Conservation (phyloP, 176 grass and related monocot species). For the Puccinellia tenuiflora region DNA sequence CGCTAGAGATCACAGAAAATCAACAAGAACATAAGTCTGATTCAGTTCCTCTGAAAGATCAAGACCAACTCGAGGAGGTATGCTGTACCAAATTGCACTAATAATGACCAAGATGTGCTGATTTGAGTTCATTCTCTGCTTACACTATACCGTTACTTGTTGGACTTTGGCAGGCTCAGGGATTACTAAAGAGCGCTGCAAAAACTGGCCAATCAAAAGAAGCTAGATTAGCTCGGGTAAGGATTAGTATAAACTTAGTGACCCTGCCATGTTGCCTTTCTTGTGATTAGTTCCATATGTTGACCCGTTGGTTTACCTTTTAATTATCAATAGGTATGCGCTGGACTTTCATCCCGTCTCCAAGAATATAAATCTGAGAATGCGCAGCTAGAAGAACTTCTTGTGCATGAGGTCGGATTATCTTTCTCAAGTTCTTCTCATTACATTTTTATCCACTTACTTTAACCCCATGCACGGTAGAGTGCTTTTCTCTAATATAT, state of each 20-base stretch:
- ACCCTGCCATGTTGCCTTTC: conserved; percentile 11
- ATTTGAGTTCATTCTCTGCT: conserved; percentile 12
- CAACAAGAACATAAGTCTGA: conserved; percentile 57
- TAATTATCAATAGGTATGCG: conserved; percentile 67
- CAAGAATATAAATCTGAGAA: conserved; percentile 99
- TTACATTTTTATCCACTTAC: conserved; percentile 9
- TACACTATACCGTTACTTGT: conserved; percentile 16
- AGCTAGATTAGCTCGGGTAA: conserved; percentile 98
- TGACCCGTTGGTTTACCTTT: conserved; percentile 12
- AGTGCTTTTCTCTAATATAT: conserved; percentile 8
- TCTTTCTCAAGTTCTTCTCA: background rate
- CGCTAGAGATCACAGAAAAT: conserved; percentile 33
- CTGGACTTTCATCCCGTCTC: conserved; percentile 93
- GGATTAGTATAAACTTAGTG: conserved; percentile 24
- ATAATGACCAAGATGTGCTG: conserved; percentile 19
- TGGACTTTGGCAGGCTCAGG: conserved; percentile 71
- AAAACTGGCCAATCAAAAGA: conserved; percentile 99
- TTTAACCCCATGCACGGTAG: background rate
- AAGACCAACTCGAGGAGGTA: conserved; percentile 98
- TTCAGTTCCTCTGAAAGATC: conserved; percentile 57
- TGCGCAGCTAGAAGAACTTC: conserved; percentile 92
- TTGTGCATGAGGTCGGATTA: conserved; percentile 75
- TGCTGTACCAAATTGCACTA: background rate
- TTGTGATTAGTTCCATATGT: background rate
- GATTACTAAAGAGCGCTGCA: conserved; percentile 78